phyloP scores from a whole-genome alignment of 2,329 filamentous ascomycete species.

The Ophiostoma australiae region DNA sequence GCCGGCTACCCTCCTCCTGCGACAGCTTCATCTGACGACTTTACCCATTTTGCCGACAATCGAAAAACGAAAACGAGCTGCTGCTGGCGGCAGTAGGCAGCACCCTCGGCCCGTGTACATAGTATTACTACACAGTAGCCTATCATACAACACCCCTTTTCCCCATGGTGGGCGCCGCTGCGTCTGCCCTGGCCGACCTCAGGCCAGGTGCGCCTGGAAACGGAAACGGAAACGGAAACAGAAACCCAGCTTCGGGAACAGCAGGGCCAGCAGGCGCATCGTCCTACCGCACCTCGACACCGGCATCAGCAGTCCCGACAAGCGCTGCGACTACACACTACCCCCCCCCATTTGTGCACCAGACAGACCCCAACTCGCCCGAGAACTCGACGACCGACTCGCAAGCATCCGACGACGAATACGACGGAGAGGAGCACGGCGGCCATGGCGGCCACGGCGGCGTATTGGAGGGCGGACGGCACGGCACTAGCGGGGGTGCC shows the following conservation, averaged over 20 bases:
- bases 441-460: conserved; percentile 2
- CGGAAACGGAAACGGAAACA: no score
- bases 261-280: neutral
- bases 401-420: conserved; percentile 30
- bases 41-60: neutral
- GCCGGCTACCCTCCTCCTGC: neutral
- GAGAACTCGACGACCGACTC: conserved; percentile 21
- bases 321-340: neutral
- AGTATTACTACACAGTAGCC: neutral
- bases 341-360: neutral
- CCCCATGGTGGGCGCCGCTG: conserved; percentile 18
- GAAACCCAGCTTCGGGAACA: neutral
- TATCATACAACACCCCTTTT: neutral
- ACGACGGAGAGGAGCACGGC: conserved; percentile 29
- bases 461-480: neutral
- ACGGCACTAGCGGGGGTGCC: neutral
- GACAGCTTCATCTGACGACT: conserved; percentile 7
- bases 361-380: conserved; percentile 7
- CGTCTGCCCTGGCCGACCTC: conserved; percentile 23
- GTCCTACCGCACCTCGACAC: neutral
- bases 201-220: conserved; percentile 21
- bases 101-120: neutral
- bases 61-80: neutral
- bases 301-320: neutral
- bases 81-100: neutral